phyloP scores from a whole-genome alignment of 495 filamentous ascomycete genomes.

The Xylaria venustula region DNA sequence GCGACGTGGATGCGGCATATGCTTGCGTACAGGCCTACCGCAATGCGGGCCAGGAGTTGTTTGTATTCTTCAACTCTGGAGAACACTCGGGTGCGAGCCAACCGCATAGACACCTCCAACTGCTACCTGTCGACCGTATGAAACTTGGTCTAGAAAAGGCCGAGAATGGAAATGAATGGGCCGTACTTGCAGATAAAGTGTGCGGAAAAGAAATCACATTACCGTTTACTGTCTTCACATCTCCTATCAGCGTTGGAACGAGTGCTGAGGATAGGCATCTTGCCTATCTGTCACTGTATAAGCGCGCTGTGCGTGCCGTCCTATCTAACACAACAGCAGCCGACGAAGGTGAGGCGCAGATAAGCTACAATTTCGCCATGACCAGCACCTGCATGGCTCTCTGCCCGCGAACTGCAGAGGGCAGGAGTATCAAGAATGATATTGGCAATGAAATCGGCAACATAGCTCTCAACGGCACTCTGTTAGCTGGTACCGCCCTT shows the following conservation, averaged over 20 bases:
- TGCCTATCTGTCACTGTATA: conserved; percentile 51
- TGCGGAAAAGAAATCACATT: conserved; percentile 14
- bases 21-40: conserved; percentile 65
- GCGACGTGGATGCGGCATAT: conserved; percentile 65
- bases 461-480: conserved; percentile 72
- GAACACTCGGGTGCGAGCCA: conserved; percentile 75
- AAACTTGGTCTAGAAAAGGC: conserved; percentile 40
- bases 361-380: conserved; percentile 81
- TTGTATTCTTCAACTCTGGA: conserved; percentile 84
- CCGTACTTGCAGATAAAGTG: conserved; percentile 54
- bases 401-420: conserved; percentile 58
- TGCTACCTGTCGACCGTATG: conserved; percentile 72
- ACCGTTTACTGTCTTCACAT: conserved; percentile 32
- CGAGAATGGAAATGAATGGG: conserved; percentile 35
- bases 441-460: conserved; percentile 51
- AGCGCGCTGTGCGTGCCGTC: conserved; percentile 41
- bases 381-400: conserved; percentile 67
- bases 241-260: conserved; percentile 25
- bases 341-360: conserved; percentile 48
- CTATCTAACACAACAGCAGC: conserved; percentile 14
- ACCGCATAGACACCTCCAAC: conserved; percentile 76
- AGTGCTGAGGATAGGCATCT: conserved; percentile 24
- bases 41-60: conserved; percentile 44
- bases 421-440: conserved; percentile 26
- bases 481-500: conserved; percentile 77